A percentile compares a stretch with the other conserved stretches of the same genome.
phyloP scores from a whole-genome alignment of 192 early-diverging fungal species.

The Coemansia sp. region DNA sequence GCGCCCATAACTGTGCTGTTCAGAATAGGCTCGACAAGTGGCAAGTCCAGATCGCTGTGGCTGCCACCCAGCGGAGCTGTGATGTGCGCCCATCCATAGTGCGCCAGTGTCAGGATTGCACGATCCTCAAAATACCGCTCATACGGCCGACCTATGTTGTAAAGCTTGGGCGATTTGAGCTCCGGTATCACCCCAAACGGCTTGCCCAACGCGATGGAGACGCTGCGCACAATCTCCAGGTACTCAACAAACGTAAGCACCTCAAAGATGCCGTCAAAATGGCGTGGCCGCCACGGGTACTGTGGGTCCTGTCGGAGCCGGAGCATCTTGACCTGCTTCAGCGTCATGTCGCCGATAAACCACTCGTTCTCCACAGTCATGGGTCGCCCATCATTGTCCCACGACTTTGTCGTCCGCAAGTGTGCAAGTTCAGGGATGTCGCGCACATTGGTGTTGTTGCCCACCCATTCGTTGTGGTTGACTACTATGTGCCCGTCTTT shows the following conservation, averaged over 20 bases:
- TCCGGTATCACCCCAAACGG: slow-evolving; percentile 51
- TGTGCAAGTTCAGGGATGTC: slow-evolving; percentile 24
- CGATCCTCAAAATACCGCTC: slow-evolving; percentile 50
- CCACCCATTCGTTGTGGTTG: slow-evolving; percentile 55
- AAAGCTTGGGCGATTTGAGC: slow-evolving; percentile 51
- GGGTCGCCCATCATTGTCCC: slow-evolving; percentile 13
- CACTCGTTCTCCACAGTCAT: slow-evolving; percentile 34
- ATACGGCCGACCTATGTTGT: slow-evolving; percentile 34
- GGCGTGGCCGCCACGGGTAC: slow-evolving; percentile 38
- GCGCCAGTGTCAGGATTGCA: slow-evolving; percentile 35
- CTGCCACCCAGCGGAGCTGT: slow-evolving; percentile 18
- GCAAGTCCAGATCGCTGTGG: slow-evolving; percentile 22
- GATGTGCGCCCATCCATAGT: slow-evolving; percentile 43
- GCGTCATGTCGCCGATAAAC: slow-evolving; percentile 52
- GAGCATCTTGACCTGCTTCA: slow-evolving; percentile 32
- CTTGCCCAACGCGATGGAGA: slow-evolving; percentile 26
- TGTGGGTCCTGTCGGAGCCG: slow-evolving; percentile 28
- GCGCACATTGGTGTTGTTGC: slow-evolving; percentile 39
- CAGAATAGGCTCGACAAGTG: background rate
- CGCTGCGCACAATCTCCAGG: slow-evolving; percentile 38
- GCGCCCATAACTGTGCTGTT: slow-evolving; percentile 19
- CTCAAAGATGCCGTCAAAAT: slow-evolving; percentile 43
- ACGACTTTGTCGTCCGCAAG: slow-evolving; percentile 34
- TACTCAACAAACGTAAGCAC: slow-evolving; percentile 53
- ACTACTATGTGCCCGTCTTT: slow-evolving; percentile 52